These are phyloP conservation scores for Cladorrhinum sp. DNA, from an alignment of 2,329 filamentous ascomycete species.

Conservation along the genomic window DNA sequence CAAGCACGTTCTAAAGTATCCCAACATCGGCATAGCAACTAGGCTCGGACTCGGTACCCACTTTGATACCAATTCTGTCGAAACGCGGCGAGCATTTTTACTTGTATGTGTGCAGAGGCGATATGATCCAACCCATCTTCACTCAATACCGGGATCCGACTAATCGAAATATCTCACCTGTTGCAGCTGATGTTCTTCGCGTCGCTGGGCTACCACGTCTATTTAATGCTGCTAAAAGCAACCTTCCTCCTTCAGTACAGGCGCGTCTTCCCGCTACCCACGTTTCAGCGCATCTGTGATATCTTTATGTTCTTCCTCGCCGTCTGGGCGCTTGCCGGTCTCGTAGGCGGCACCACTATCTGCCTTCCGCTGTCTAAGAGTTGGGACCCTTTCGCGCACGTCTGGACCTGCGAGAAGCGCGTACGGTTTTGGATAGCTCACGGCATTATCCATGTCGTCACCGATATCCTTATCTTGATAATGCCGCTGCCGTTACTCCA, in stretches of 20 bases:
- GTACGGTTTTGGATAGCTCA: conserved; percentile 5
- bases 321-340: conserved; percentile 34
- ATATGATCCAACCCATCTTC: background rate
- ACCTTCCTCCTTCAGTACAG: conserved; percentile 38
- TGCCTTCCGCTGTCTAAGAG: conserved; percentile 28
- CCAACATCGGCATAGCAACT: conserved; percentile 1
- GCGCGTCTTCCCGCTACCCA: conserved; percentile 34
- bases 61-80: background rate
- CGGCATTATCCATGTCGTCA: conserved; percentile 28
- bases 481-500: conserved; percentile 35
- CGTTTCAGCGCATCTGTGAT: conserved; percentile 32
- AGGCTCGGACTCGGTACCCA: conserved; percentile 7
- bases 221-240: conserved; percentile 34
- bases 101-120: background rate
- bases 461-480: conserved; percentile 35
- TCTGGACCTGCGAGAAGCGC: conserved; percentile 2
- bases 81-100: background rate
- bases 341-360: conserved; percentile 32
- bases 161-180: background rate
- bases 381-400: conserved; percentile 3
- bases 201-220: conserved; percentile 30
- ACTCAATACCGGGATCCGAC: too few species aligned
- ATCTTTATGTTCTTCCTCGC: conserved; percentile 32
- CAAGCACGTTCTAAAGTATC: background rate
- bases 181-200: conserved; percentile 2